Base-by-base conservation (phyloP, 331 rosid species). In the Prunus yedoensis region DNA sequence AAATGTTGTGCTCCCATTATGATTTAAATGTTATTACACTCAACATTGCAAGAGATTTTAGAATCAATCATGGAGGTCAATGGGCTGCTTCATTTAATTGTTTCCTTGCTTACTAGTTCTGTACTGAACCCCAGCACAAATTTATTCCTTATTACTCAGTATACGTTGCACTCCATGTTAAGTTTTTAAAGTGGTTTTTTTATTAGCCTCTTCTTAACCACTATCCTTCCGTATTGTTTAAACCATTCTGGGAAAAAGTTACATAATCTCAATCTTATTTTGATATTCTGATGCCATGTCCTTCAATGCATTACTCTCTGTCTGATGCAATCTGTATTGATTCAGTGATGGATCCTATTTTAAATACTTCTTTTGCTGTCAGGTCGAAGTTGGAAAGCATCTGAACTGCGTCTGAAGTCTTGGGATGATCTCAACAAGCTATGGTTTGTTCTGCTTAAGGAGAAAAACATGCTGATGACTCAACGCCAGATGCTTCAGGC, bases 331-430 rank as follows among this genome's bases (percentile, higher is more conserved):
- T 35, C 9, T 16, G 30, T 27, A 11, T 50, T 35, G 14, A 59
- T 74, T 23, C 38, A 8, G 21, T 58, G 50, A 41, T 45, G 28
- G 16, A 17, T 17, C 53, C 41, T 8, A 7, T 63, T 63, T 50
- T 46, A 47, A 18, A 57, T 80, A 25, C 46, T 70, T 75, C 51
- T 5, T 47, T 32, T 62, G 52, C 70, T 74, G 54, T 80, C 82
- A 91, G 98, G 97, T 83, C 90, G 98, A 47, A 57, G 98, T 86
- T 93, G 98, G 98, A 93, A 91, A 87, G 96, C 97, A 21, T 74
- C 82, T 45, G 98, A 93, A 76, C 70, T 93, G 77, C 92, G 97
- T 21, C 68, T 93, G 79, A 93, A 91, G 81, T 93, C 98, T 49
- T 93, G 98, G 98, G 97, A 89, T 41, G 96, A 93, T 80, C 97